phyloP scores from a whole-genome alignment of 805 yeast genomes.

The Nakazawaea ambrosiae region DNA sequence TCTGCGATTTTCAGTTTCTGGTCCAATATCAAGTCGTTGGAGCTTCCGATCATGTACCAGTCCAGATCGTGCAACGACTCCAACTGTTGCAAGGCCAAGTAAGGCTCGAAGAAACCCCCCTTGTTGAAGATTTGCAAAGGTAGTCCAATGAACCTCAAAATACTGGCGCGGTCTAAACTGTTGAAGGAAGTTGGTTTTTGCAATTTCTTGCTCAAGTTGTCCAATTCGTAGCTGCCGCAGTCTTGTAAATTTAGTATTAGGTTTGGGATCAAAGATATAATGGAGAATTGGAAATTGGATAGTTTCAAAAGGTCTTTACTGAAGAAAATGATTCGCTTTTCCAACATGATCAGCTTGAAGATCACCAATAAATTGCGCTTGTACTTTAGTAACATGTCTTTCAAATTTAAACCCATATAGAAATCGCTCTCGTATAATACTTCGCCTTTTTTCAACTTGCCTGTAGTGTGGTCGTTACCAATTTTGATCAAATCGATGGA shows the following conservation, averaged over 20 bases:
- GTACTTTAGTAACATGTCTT: constrained; percentile 54
- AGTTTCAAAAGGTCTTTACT: constrained; percentile 74
- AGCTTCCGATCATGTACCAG: constrained; percentile 76
- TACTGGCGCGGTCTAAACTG: constrained; percentile 71
- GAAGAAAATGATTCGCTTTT: constrained; percentile 66
- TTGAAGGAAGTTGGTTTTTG: constrained; percentile 58
- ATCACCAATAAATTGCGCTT: constrained; percentile 54
- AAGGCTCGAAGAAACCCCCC: constrained; percentile 88
- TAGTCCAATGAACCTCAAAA: constrained; percentile 75
- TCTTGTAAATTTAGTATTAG: constrained; percentile 65
- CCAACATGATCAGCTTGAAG: constrained; percentile 72
- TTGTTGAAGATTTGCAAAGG: constrained; percentile 82
- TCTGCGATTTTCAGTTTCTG: constrained; percentile 61
- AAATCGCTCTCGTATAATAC: constrained; percentile 46
- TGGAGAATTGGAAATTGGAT: constrained; percentile 76
- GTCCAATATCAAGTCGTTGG: constrained; percentile 72
- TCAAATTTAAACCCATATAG: constrained; percentile 67
- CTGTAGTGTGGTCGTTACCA: not conserved
- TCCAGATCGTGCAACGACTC: constrained; percentile 55
- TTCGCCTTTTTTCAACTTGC: constrained; percentile 11
- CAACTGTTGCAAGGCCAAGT: constrained; percentile 88
- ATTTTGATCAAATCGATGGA: not conserved
- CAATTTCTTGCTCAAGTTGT: constrained; percentile 42
- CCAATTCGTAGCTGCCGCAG: constrained; percentile 70
- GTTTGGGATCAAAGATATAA: constrained; percentile 79